Conservation (phyloP, 805 yeast genomes). For the Tetrapisispora nanseiensis region DNA sequence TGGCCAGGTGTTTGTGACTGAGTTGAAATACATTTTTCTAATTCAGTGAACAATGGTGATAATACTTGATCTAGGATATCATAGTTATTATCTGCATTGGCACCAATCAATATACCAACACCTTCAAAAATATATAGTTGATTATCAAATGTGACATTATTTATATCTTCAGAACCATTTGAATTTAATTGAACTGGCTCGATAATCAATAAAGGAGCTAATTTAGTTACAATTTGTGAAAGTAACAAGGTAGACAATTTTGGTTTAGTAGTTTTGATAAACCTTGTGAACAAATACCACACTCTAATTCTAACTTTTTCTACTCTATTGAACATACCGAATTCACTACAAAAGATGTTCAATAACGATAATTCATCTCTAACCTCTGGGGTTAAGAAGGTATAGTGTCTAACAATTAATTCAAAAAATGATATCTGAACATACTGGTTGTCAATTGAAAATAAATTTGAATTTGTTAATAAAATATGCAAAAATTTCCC, state of each 20-base stretch:
- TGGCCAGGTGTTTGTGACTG: slow-evolving; percentile 30
- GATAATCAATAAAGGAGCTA: slow-evolving; percentile 50
- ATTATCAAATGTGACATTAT: slow-evolving; percentile 51
- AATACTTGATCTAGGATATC: slow-evolving; percentile 54
- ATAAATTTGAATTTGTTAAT: slow-evolving; percentile 26
- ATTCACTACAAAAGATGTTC: slow-evolving; percentile 66
- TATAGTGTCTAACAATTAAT: slow-evolving; percentile 68
- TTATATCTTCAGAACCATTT: slow-evolving; percentile 32
- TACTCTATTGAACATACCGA: slow-evolving; percentile 69
- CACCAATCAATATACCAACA: slow-evolving; percentile 60
- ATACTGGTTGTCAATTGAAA: slow-evolving; percentile 61
- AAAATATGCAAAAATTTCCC: slow-evolving; percentile 23
- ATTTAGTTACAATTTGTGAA: slow-evolving; percentile 52
- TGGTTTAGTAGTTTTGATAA: slow-evolving; percentile 68
- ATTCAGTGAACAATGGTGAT: slow-evolving; percentile 61
- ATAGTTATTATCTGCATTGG: slow-evolving; percentile 35
- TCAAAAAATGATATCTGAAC: slow-evolving; percentile 80
- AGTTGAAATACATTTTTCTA: slow-evolving; percentile 54
- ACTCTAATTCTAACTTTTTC: slow-evolving; percentile 73
- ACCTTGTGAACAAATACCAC: slow-evolving; percentile 84
- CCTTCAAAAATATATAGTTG: slow-evolving; percentile 83
- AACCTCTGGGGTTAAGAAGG: slow-evolving; percentile 34
- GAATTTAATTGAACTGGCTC: slow-evolving; percentile 28
- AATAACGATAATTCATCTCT: slow-evolving; percentile 52
- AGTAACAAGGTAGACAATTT: slow-evolving; percentile 40